These are phyloP conservation scores for Tolypocladium inflatum DNA, from an alignment of 2,329 filamentous ascomycete genomes.

Conservation along the genomic window DNA sequence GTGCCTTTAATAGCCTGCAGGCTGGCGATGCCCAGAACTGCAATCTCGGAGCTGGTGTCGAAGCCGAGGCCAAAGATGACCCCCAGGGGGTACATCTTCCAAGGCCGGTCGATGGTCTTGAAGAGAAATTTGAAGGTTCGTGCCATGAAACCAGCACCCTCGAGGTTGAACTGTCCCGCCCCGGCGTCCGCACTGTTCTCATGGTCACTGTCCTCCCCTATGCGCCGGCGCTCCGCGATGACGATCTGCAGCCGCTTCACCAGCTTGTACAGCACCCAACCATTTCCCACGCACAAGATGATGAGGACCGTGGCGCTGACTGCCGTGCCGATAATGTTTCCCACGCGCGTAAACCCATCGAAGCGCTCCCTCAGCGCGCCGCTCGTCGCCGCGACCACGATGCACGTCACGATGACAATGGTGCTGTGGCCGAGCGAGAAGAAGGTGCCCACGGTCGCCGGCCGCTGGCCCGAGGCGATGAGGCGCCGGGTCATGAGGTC, in stretches of 20 bases:
- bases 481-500: constrained; percentile 90
- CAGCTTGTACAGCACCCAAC: constrained; percentile 74
- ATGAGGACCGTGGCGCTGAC: constrained; percentile 79
- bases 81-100: constrained; percentile 95
- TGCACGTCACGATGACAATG: constrained; percentile 80
- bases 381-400: constrained; percentile 85
- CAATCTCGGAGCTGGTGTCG: constrained; percentile 91
- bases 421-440: constrained; percentile 93
- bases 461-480: constrained; percentile 73
- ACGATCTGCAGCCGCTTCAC: constrained; percentile 57
- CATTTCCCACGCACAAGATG: constrained; percentile 72
- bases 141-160: constrained; percentile 69
- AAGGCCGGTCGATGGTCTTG: constrained; percentile 61
- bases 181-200: constrained; percentile 15
- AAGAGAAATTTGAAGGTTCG: constrained; percentile 67
- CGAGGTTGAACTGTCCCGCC: constrained; percentile 52
- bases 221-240: constrained; percentile 28
- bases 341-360: constrained; percentile 67
- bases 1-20: constrained; percentile 81
- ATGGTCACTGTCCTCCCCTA: constrained; percentile 16
- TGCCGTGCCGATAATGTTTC: constrained; percentile 81
- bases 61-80: constrained; percentile 88
- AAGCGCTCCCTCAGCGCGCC: constrained; percentile 76
- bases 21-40: constrained; percentile 79
- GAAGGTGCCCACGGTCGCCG: constrained; percentile 87